Conservation (phyloP, 2,329 filamentous ascomycete genomes). For the Ramularia endophylla region DNA sequence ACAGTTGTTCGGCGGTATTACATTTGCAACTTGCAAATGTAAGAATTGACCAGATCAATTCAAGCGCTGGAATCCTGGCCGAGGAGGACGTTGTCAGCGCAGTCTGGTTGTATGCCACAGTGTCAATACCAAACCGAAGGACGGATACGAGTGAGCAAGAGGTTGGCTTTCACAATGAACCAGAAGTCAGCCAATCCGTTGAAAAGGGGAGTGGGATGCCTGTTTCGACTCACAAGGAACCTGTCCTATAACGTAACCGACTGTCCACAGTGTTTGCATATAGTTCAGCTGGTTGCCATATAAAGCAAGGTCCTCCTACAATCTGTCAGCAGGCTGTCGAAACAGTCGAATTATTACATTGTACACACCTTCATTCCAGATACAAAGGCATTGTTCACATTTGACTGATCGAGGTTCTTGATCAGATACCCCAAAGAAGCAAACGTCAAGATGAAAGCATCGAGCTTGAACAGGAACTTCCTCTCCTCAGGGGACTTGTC, state of each 20-base stretch:
- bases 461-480: constrained; percentile 45
- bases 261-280: constrained; percentile 33
- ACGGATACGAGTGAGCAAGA: constrained; percentile 45
- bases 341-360: too few species aligned
- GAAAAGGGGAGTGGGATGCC: too few species aligned
- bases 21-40: constrained; percentile 39
- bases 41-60: constrained; percentile 44
- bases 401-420: constrained; percentile 39
- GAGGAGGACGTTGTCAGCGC: too few species aligned
- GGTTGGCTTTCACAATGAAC: too few species aligned
- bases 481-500: constrained; percentile 48
- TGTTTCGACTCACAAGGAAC: too few species aligned
- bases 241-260: constrained; percentile 39
- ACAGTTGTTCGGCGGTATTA: constrained; percentile 39
- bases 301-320: constrained; percentile 46
- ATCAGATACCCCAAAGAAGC: constrained; percentile 37
- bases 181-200: too few species aligned
- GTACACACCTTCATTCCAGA: constrained; percentile 39
- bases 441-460: constrained; percentile 27
- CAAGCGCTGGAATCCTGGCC: constrained; percentile 45
- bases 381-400: constrained; percentile 41
- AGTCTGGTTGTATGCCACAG: too few species aligned
- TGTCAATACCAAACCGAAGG: constrained; percentile 38
- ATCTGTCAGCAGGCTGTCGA: too few species aligned
- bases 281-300: constrained; percentile 52